A percentile compares a stretch with the other conserved stretches of the same genome.
These are phyloP conservation scores for Hebeloma cylindrosporum DNA, from an alignment of 768 basidiomycete species.

Conservation along the genomic window DNA sequence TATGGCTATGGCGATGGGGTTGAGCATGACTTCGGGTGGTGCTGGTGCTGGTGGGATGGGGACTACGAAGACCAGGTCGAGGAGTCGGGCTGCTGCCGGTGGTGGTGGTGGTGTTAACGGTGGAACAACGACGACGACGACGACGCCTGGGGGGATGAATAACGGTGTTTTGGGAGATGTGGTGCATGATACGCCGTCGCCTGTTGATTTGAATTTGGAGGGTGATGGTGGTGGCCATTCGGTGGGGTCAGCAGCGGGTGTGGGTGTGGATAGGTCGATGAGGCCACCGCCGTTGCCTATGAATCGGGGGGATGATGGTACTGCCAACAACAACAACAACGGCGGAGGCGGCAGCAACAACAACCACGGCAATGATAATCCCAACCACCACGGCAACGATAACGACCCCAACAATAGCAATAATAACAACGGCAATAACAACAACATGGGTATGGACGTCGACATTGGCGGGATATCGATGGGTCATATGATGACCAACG, in stretches of 20 bases:
- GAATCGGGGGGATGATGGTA: background rate
- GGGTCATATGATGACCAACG: background rate
- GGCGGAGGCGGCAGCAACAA: background rate
- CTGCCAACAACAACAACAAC: background rate
- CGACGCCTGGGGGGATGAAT: constrained; percentile 31
- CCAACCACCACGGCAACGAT: background rate
- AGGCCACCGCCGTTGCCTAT: constrained; percentile 71
- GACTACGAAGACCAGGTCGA: constrained; percentile 4
- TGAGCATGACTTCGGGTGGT: constrained; percentile 5
- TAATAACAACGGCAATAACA: background rate
- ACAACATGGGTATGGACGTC: constrained; percentile 5
- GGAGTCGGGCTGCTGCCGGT: constrained; percentile 2
- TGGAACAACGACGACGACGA: constrained; percentile 5
- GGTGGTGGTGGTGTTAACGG: background rate
- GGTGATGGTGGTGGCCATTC: constrained; percentile 9
- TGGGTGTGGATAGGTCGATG: constrained; percentile 49
- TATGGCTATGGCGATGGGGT: background rate
- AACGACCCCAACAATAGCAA: background rate
- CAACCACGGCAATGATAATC: background rate
- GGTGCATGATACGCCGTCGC: constrained; percentile 70
- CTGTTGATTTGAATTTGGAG: constrained; percentile 63
- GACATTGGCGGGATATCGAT: constrained; percentile 3
- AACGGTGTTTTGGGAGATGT: constrained; percentile 30
- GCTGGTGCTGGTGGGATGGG: background rate
- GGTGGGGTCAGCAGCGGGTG: no score